A percentile compares a stretch with the other conserved stretches of the same genome.
Conservation (phyloP, 2,329 filamentous ascomycete genomes). For the Sclerotiophoma versabilis region DNA sequence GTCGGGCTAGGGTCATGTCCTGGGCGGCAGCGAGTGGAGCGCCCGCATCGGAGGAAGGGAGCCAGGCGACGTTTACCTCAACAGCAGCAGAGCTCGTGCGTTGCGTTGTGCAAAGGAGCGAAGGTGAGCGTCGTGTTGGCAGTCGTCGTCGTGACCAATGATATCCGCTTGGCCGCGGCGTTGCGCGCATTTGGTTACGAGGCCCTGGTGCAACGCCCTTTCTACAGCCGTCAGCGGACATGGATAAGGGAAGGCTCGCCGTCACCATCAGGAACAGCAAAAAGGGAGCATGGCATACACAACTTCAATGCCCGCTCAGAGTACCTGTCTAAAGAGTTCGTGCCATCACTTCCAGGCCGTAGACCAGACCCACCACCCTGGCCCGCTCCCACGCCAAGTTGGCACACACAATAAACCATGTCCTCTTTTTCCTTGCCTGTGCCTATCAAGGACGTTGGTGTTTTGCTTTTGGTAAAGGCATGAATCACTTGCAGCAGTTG, state of each 20-base stretch:
- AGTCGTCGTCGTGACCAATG: slow-evolving; percentile 12
- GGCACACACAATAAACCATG: too few relatives aligned
- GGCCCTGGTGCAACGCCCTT: slow-evolving; percentile 6
- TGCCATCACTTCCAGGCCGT: too few relatives aligned
- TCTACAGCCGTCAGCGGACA: slow-evolving; percentile 4
- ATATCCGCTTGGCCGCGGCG: slow-evolving; percentile 4
- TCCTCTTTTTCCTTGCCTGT: too few relatives aligned
- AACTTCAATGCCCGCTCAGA: neutral
- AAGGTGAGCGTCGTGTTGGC: slow-evolving; percentile 5
- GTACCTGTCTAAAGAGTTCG: too few relatives aligned
- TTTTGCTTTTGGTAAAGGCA: too few relatives aligned
- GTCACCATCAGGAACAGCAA: neutral
- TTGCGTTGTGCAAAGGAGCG: slow-evolving; percentile 18
- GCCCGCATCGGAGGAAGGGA: slow-evolving; percentile 37
- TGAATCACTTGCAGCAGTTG: too few relatives aligned
- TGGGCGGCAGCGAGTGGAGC: slow-evolving; percentile 31
- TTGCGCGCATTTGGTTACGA: slow-evolving; percentile 11
- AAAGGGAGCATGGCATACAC: neutral
- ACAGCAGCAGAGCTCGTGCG: slow-evolving; percentile 26
- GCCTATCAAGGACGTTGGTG: too few relatives aligned
- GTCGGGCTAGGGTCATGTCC: slow-evolving; percentile 33
- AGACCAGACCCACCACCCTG: too few relatives aligned
- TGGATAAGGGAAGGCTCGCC: too few relatives aligned
- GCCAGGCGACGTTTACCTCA: slow-evolving; percentile 29
- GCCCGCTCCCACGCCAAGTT: too few relatives aligned